These are phyloP conservation scores for Stevia rebaudiana DNA, from an alignment of 140 eudicot genomes.

Conservation along the genomic window DNA sequence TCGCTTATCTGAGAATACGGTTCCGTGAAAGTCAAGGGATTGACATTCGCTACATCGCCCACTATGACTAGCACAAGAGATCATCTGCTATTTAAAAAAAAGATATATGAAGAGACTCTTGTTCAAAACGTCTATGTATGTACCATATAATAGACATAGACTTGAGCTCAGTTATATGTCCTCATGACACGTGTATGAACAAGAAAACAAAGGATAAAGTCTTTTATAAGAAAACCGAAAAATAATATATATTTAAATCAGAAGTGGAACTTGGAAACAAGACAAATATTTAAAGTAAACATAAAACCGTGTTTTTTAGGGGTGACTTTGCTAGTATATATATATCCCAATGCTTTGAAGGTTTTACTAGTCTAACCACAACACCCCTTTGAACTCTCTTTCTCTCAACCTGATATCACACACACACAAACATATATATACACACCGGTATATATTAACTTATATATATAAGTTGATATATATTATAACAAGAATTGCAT, in stretches of 20 bases:
- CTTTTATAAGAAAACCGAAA: neutral
- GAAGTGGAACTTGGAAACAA: constrained; percentile 7
- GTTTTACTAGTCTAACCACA: constrained; percentile 28
- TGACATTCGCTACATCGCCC: too few relatives aligned
- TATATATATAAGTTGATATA: neutral
- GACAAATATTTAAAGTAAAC: constrained; percentile 11
- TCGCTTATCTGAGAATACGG: too few relatives aligned
- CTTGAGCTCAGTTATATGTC: neutral
- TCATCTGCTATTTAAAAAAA: too few relatives aligned
- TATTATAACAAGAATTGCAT: neutral
- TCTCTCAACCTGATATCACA: constrained; percentile 7
- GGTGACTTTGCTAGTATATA: constrained; percentile 18
- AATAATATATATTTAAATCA: neutral
- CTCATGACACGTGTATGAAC: constrained; percentile 18
- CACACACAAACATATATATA: neutral
- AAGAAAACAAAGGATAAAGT: constrained; percentile 17
- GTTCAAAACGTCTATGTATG: neutral
- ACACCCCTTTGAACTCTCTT: constrained; percentile 20
- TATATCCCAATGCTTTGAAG: constrained; percentile 20
- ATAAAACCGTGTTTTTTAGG: constrained; percentile 34
- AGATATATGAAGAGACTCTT: neutral
- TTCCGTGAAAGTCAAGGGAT: too few relatives aligned
- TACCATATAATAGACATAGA: neutral
- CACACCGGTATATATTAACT: neutral
- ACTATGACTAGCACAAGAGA: too few relatives aligned